These are phyloP conservation scores for Leishmania turanica DNA, from an alignment of 208 protist genomes.

Conservation along the genomic window DNA sequence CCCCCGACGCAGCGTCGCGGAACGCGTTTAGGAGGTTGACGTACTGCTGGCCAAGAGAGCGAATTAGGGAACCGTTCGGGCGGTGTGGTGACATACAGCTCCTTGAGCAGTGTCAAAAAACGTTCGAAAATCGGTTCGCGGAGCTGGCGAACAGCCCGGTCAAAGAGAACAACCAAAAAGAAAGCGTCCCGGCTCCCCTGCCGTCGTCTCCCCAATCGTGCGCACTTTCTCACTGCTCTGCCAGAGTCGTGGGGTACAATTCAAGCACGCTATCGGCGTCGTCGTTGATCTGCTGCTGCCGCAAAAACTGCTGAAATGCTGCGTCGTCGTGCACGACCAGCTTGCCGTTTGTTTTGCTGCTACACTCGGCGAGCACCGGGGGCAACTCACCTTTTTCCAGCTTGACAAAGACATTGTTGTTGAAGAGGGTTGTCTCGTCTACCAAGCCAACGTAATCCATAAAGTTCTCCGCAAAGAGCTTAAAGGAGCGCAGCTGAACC, in stretches of 20 bases:
- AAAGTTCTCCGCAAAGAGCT: slow-evolving; percentile 87
- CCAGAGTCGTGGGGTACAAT: slow-evolving; percentile 41
- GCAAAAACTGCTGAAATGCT: slow-evolving; percentile 71
- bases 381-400: slow-evolving; percentile 83
- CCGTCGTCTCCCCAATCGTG: no score
- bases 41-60: no score
- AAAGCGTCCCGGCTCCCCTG: background rate
- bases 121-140: no score
- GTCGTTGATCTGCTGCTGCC: slow-evolving; percentile 67
- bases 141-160: no score
- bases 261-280: slow-evolving; percentile 67
- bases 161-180: background rate
- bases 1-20: fast-evolving
- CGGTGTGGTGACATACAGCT: no score
- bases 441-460: slow-evolving; percentile 56
- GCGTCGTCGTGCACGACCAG: slow-evolving; percentile 62
- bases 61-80: fast-evolving
- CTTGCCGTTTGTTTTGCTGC: slow-evolving; percentile 20
- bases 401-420: slow-evolving; percentile 89
- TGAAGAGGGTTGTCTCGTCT: slow-evolving; percentile 76
- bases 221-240: background rate
- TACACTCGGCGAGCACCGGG: slow-evolving; percentile 67
- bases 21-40: no score
- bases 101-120: no score
- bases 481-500: slow-evolving; percentile 85